Percentiles rank a stretch among this genome's conserved stretches.
Conservation (phyloP, 768 basidiomycete species). For the Lactifluus pinguis region DNA sequence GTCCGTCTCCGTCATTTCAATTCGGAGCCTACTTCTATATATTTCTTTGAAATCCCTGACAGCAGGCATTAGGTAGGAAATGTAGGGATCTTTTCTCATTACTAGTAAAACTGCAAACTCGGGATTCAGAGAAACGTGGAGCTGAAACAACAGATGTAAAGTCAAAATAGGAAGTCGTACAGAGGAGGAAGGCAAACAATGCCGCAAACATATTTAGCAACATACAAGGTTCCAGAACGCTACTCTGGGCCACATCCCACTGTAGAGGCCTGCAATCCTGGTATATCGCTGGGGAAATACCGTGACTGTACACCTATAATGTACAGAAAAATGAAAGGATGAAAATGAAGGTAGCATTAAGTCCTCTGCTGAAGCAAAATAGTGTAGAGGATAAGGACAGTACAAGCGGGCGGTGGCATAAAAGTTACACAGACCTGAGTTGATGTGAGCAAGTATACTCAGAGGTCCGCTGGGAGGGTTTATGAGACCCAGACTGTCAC, state of each 20-base stretch:
- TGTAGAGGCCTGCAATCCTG: not conserved
- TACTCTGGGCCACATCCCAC: not conserved
- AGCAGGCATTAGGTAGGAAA: too few species aligned
- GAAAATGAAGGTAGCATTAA: not conserved
- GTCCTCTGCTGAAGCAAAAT: not conserved
- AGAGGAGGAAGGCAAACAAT: not conserved
- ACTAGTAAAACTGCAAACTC: too few species aligned
- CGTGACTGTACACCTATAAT: not conserved
- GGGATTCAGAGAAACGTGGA: too few species aligned
- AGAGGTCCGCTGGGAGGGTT: not conserved
- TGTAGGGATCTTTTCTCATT: too few species aligned
- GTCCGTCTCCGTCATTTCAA: too few species aligned
- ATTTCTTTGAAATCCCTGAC: too few species aligned
- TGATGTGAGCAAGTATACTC: not conserved
- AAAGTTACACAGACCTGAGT: not conserved
- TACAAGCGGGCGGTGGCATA: not conserved
- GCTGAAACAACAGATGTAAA: too few species aligned
- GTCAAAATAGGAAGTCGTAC: too few species aligned
- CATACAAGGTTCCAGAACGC: not conserved
- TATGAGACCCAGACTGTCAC: slow-evolving; percentile 39
- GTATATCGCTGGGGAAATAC: not conserved
- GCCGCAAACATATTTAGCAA: too few species aligned
- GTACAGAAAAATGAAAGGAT: too few species aligned
- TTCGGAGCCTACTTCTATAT: too few species aligned
- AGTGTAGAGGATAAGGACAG: not conserved